Conservation (phyloP, 805 yeast genomes). For the Wickerhamiella shivajii region DNA sequence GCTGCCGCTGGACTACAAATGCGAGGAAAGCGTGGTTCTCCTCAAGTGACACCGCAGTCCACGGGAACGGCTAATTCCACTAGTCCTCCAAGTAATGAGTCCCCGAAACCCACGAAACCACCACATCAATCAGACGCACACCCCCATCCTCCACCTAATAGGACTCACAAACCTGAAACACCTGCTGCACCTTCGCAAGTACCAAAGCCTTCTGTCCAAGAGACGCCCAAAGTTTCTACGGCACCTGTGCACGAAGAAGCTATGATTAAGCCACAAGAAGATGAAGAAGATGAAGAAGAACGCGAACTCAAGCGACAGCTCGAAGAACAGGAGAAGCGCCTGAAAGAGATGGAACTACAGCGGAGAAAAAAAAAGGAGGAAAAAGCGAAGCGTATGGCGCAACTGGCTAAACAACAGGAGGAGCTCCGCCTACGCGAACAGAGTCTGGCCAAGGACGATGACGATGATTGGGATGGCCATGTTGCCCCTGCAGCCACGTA, state of each 20-base stretch:
- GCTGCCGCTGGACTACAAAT: constrained; percentile 19
- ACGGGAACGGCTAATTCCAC: too few relatives aligned
- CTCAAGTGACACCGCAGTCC: too few relatives aligned
- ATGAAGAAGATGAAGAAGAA: constrained; percentile 28
- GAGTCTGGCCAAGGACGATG: constrained; percentile 15
- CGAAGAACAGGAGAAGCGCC: constrained; percentile 27
- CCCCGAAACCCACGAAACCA: too few relatives aligned
- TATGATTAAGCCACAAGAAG: constrained; percentile 20
- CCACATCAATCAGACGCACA: constrained; percentile 7
- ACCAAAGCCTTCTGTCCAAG: too few relatives aligned
- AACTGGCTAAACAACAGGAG: constrained; percentile 16
- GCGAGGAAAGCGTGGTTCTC: constrained; percentile 4
- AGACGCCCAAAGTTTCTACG: too few relatives aligned
- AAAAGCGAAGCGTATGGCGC: constrained; percentile 23
- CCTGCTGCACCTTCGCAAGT: too few relatives aligned
- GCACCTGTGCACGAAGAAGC: too few relatives aligned
- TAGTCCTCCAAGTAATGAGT: too few relatives aligned
- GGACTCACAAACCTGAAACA: too few relatives aligned
- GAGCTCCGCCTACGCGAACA: constrained; percentile 20
- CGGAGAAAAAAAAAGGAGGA: constrained; percentile 19
- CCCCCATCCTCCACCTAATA: not conserved
- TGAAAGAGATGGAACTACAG: constrained; percentile 23
- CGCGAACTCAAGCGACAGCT: constrained; percentile 27
- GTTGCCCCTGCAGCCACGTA: too few relatives aligned
- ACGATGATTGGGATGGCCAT: too few relatives aligned